A percentile compares a stretch with the other conserved stretches of the same genome.
Conservation (phyloP, 2,329 filamentous ascomycete genomes). For the Pseudogymnoascus sp. region DNA sequence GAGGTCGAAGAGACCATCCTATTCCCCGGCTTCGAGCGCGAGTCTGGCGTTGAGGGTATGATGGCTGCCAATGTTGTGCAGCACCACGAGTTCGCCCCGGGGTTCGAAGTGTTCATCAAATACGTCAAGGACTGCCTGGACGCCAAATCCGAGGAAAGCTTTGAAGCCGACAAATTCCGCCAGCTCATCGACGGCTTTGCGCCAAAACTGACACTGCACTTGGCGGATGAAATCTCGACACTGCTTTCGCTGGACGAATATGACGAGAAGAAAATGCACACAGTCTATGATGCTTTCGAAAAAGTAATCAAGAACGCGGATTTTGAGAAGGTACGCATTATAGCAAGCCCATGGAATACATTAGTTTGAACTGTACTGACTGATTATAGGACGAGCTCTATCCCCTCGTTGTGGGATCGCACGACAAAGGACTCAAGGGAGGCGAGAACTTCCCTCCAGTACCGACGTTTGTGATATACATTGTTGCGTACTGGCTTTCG, state of each 20-base stretch:
- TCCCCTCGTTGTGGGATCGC: background rate
- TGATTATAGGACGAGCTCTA: background rate
- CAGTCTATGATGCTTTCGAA: background rate
- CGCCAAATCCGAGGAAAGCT: constrained; percentile 22
- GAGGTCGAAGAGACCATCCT: constrained; percentile 32
- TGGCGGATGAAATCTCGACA: constrained; percentile 34
- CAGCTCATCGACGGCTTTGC: constrained; percentile 33
- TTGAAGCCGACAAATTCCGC: constrained; percentile 28
- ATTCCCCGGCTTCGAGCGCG: constrained; percentile 34
- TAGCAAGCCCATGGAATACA: background rate
- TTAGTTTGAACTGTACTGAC: background rate
- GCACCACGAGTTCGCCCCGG: constrained; percentile 33
- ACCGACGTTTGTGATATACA: background rate
- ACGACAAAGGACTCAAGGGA: background rate
- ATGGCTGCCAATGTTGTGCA: constrained; percentile 38
- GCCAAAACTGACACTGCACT: constrained; percentile 29
- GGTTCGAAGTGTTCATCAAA: constrained; percentile 27
- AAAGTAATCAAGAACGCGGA: background rate
- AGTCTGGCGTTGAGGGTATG: constrained; percentile 30
- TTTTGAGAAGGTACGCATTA: background rate
- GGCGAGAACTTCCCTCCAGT: background rate
- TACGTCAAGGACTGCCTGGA: constrained; percentile 29
- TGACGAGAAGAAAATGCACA: constrained; percentile 23
- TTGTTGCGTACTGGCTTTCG: background rate
- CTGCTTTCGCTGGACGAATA: constrained; percentile 31